Evolutionary conservation across 768 basidiomycete genomes (phyloP), one percentile per base, ranked within the genome.

Genomic region (Amanita pseudoporphyria): DNA sequence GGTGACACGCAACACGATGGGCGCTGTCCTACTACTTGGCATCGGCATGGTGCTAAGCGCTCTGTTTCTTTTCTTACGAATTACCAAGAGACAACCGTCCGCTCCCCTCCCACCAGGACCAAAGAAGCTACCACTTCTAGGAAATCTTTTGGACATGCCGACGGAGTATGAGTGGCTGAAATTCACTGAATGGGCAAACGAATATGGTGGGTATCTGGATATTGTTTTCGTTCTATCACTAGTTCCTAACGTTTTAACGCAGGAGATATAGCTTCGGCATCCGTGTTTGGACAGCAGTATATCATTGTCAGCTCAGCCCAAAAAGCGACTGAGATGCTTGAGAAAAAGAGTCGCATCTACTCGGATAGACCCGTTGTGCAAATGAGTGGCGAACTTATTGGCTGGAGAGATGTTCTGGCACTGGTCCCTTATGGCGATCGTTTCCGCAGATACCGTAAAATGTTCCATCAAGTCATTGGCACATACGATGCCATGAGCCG

Each of bases 311-410:
- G 76, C 56, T 68, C 65, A 0, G 56, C 53, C 5, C 56, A 69
- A 21, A 48, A 56, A 1, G 76, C 76, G 3, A 56, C 64, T n/a
- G 72, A 77, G 24, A 63, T 79, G 62, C 70, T 80, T 21, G 72
- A 78, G 30, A 72, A 71, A 53, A 74, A 71, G 49, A 72, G 78
- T 31, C 61, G 67, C 12, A 68, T 72, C 28, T 79, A 79, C 55
- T 81, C 79, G 14, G 77, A 80, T 58, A 66, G 79, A 30, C 77
- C 79, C 0, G 51, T 65, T 14, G 56, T 69, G 42, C 62, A 62
- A 28, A 71, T 74, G 69, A 65, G 67, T 6, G 69, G 68, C 12
- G 69, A 71, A 32, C 62, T 77, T 14, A 71, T 66, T 2, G 68
- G 67, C 0, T 69, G 69, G 67, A 69, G 66, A 46, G 58, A 66